Conservation (phyloP, 73 alveolate genomes). For the Diophrys appendiculata region DNA sequence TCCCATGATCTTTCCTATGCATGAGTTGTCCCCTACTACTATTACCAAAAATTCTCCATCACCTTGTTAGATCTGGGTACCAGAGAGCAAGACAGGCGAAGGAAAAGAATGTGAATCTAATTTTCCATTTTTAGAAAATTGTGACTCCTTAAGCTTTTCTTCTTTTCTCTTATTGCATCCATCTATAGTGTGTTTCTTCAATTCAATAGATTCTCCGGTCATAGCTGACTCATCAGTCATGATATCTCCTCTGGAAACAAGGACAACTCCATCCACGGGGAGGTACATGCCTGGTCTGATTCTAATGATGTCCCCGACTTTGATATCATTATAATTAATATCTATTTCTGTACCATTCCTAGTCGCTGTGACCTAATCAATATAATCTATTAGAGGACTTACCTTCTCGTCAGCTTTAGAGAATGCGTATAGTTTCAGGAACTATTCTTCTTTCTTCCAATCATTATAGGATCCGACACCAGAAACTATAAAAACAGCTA, state of each 20-base stretch:
- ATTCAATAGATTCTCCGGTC: conserved; percentile 78
- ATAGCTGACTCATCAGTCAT: conserved; percentile 70
- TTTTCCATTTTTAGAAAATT: conserved; percentile 25
- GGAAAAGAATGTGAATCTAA: conserved; percentile 42
- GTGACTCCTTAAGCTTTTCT: conserved; percentile 43
- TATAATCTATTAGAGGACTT: no score
- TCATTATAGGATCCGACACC: conserved; percentile 65
- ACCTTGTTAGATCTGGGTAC: conserved; percentile 63
- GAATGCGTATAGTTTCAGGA: no score
- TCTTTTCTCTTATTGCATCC: conserved; percentile 50
- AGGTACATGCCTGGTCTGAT: conserved; percentile 94
- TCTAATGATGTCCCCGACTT: conserved; percentile 92
- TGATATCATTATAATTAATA: conserved; percentile 77
- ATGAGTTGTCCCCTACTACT: conserved; percentile 70
- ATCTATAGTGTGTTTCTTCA: conserved; percentile 48
- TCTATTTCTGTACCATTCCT: conserved; percentile 79
- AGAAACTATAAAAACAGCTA: conserved; percentile 65
- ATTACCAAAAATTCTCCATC: conserved; percentile 75
- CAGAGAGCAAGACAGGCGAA: conserved; percentile 61
- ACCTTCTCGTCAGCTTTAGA: no score
- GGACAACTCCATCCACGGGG: conserved; percentile 93
- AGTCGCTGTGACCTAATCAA: conserved; percentile 19
- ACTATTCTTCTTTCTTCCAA: conserved; percentile 71
- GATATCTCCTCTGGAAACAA: conserved; percentile 40
- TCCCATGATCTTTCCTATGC: conserved; percentile 62